Evolutionary conservation across 148 eudicot genomes (phyloP), one percentile per base, ranked within the genome.

Genomic region (Rhododendron kiyosumense): DNA sequence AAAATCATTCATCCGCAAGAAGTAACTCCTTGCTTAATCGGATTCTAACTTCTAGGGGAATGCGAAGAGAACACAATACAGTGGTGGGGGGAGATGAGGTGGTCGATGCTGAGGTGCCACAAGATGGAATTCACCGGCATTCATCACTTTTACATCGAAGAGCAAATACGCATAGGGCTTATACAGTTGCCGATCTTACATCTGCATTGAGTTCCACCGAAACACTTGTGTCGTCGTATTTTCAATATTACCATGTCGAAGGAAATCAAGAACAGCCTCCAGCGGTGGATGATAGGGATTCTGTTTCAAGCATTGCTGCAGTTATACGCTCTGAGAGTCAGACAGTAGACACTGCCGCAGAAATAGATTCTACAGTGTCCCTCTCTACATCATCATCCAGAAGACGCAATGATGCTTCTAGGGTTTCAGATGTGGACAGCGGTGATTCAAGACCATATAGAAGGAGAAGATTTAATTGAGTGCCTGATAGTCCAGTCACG

Each of bases 251-350:
- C 81, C 88, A 89, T n/a, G 88, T 87, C 1, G 94, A 87, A 82
- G 90, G 94, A 69, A 91, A 88, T 84, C 93, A 88, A 79, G 94
- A 92, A 61, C 92, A 85, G 83, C 88, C 92, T 59, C 90, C 88
- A 67, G 83, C 87, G 5, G 92, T 93, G 48, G 99, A 97, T 79
- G 99, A 97, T 84, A 89, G 96, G 82, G 98, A 97, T 86, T 97
- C 99, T n/a, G 89, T 97, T 84, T 95, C 99, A 1, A 97, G 99
- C 88, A 94, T 95, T 84, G 95, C 95, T 90, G 99, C 98, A 24
- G 93, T 90, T 76, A 93, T 97, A 84, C 99, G 93, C 82, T 96
- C 98, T 46, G 99, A 94, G 87, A 93, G 97, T 82, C 96, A 93
- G 86, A 94, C 95, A 1, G 86, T 92, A 38, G 99, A 95, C 87